Base-by-base conservation (phyloP, 140 eudicot species). In the Senecio squalidus region DNA sequence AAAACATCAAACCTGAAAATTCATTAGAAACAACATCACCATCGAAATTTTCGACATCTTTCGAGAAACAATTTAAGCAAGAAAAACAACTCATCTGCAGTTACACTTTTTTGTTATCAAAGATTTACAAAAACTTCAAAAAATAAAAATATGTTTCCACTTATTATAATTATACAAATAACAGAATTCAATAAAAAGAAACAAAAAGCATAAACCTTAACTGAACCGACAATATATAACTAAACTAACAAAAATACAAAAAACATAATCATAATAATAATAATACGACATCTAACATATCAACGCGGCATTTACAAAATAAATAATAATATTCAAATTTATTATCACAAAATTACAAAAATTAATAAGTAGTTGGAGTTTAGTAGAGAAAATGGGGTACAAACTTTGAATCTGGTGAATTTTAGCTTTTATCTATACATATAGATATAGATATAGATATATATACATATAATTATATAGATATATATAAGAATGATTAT, bases 301-400 rank as follows among this genome's bases (percentile, higher is more conserved):
- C 77, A 71, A 71, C 76, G 76, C 76, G 76, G 66, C 64, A 71
- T 71, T 71, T 57, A 26, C 65, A 34, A 53, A 70, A 51, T 31
- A 62, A n/a, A 51, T 31, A 25, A 56, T 49, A 34, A 29, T 31
- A 33, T 28, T 54, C 29, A 36, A 34, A 54, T 31, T 36, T 24
- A 26, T 0, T 3, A 49, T n/a, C 62, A 34, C 20, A 9, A 70
- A 61, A 17, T 23, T 39, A 50, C 56, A 51, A 41, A 60, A 33
- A 17, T 27, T 43, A 39, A 15, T 39, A 53, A 70, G 58, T 29
- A 44, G 69, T 56, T 30, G 63, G 64, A 70, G 62, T 61, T 62
- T 30, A 52, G 49, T 27, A 61, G 29, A 24, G 34, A 34, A 60
- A 50, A n/a, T 60, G 38, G 69, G 38, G 50, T 47, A 50, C 55